These are phyloP conservation scores for Nothophaeocryptopus gaeumannii DNA, from an alignment of 2,329 filamentous ascomycete species.

Conservation along the genomic window DNA sequence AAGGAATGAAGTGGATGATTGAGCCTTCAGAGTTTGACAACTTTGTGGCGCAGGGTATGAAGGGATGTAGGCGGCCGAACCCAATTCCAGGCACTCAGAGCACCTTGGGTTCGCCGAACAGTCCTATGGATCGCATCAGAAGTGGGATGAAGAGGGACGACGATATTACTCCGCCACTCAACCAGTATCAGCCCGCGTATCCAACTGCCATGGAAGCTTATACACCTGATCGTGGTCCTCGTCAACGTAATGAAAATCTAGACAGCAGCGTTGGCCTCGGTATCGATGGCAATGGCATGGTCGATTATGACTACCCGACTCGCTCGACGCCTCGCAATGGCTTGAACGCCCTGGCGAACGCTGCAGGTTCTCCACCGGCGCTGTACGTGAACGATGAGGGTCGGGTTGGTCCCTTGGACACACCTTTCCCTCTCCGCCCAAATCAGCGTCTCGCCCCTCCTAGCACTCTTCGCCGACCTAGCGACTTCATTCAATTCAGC, in stretches of 20 bases:
- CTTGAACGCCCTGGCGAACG: constrained; percentile 36
- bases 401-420: constrained; percentile 35
- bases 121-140: constrained; percentile 55
- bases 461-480: constrained; percentile 75
- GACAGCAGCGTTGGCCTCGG: constrained; percentile 29
- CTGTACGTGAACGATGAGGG: constrained; percentile 38
- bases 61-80: constrained; percentile 40
- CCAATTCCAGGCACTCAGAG: constrained; percentile 37
- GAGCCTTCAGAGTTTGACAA: constrained; percentile 79
- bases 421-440: constrained; percentile 38
- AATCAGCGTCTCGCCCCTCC: constrained; percentile 70
- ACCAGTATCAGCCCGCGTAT: constrained; percentile 40
- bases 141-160: constrained; percentile 43
- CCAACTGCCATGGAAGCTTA: constrained; percentile 52
- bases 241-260: constrained; percentile 25
- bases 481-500: constrained; percentile 80
- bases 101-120: constrained; percentile 42
- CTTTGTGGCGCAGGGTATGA: constrained; percentile 69
- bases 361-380: constrained; percentile 38
- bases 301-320: constrained; percentile 30
- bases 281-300: constrained; percentile 30
- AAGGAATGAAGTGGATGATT: constrained; percentile 99
- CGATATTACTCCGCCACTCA: constrained; percentile 45
- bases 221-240: constrained; percentile 54
- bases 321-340: constrained; percentile 36